Evolutionary conservation across 2,329 filamentous ascomycete genomes (phyloP), one percentile per base, ranked within the genome.

Genomic region (Knoxdaviesia proteae): DNA sequence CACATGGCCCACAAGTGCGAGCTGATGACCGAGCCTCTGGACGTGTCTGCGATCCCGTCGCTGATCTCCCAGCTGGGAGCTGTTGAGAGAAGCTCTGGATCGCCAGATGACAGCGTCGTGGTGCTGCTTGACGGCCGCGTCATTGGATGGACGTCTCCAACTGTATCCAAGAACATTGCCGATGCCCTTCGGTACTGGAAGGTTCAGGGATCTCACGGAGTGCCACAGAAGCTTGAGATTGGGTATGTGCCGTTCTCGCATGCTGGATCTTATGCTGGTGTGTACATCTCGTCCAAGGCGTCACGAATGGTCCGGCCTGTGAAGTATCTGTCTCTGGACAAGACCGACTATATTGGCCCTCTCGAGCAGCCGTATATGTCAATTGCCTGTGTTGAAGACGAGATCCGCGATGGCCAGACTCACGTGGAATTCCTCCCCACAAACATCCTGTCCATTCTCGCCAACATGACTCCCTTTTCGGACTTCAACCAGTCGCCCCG

Each of bases 351-450:
- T 48, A 81, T 98, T 34, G 90, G 90, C 7, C 82, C 90, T 0
- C 83, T 92, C 50, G 90, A 98, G 61, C 90, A 98, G 62, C 87
- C 88, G 0, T 96, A 90, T 65, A 94, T 98, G 88, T 86, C 86
- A 40, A 94, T 98, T 56, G 87, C 90, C 29, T 87, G 86, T 51
- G 78, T 83, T n/a, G 80, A 87, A 41, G 71, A 78, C 34, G 90
- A 98, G 57, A 75, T 96, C 47, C 70, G 81, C 32, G 82, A 84
- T n/a, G 84, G 84, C 40, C 86, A 84, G 5, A 94, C 86, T 0
- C 90, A 98, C 55, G 86, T 96, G 38, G 90, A 98, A 59, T 83
- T 82, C 53, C 80, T 87, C 45, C 87, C 90, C 2, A 98, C 90
- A 33, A 90, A 96, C 60, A 96, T 98, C 49, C 74, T 98, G 31